Conservation (phyloP, 2,329 filamentous ascomycete species). For the Diaporthe sp. region DNA sequence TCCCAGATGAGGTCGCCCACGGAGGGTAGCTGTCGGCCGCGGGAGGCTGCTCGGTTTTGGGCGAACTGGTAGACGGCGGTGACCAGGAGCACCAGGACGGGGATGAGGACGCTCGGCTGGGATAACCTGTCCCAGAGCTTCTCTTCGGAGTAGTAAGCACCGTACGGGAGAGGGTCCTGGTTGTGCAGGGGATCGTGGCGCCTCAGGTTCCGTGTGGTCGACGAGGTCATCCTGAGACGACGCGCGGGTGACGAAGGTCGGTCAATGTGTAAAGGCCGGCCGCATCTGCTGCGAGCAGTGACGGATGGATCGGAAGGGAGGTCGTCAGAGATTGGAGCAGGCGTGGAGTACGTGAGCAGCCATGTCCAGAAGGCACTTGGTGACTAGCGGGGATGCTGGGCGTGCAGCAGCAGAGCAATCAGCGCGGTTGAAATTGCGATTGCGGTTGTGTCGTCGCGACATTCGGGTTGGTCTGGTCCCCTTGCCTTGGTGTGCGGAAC, state of each 20-base stretch:
- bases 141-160: slow-evolving; percentile 42
- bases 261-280: slow-evolving; percentile 16
- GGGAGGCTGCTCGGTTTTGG: slow-evolving; percentile 43
- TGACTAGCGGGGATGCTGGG: neutral
- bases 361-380: neutral
- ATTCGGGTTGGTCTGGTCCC: neutral
- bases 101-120: slow-evolving; percentile 52
- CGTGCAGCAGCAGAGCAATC: neutral
- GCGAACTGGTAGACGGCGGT: slow-evolving; percentile 52
- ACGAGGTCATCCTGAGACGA: slow-evolving; percentile 38
- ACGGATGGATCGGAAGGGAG: neutral
- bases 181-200: slow-evolving; percentile 28
- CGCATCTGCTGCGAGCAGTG: slow-evolving; percentile 30
- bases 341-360: neutral
- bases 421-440: neutral
- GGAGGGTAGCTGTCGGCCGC: slow-evolving; percentile 44
- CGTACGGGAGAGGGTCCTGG: slow-evolving; percentile 36
- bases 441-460: neutral
- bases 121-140: slow-evolving; percentile 49
- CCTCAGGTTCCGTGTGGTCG: slow-evolving; percentile 28
- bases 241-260: slow-evolving; percentile 11
- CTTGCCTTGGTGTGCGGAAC: neutral
- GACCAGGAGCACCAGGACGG: slow-evolving; percentile 50
- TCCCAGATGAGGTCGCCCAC: slow-evolving; percentile 71
- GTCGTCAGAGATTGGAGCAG: neutral